These are phyloP conservation scores for Globisporangium yorkense DNA, from an alignment of 352 stramenopile genomes.

Conservation along the genomic window DNA sequence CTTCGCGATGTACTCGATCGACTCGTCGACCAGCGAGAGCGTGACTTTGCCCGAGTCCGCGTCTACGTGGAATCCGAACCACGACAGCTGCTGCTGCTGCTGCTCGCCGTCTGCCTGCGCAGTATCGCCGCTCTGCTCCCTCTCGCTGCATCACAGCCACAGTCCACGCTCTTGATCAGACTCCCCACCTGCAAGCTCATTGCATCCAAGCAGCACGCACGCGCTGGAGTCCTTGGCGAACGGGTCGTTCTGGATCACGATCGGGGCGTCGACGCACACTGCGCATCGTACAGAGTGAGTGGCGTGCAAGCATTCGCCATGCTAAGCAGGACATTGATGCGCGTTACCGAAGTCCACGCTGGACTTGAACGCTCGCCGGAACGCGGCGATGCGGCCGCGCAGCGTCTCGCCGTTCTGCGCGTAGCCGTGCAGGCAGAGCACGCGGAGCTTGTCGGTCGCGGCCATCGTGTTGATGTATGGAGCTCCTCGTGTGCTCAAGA, in stretches of 20 bases:
- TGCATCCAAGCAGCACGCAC: background rate
- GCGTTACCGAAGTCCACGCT: constrained; percentile 69
- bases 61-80: constrained; percentile 60
- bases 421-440: constrained; percentile 85
- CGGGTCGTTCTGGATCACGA: constrained; percentile 65
- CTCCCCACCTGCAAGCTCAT: background rate
- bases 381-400: constrained; percentile 63
- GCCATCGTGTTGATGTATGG: constrained; percentile 10
- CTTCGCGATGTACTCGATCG: constrained; percentile 56
- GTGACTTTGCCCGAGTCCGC: constrained; percentile 32
- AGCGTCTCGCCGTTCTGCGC: constrained; percentile 73
- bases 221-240: constrained; percentile 32
- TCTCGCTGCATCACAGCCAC: background rate
- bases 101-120: constrained; percentile 23
- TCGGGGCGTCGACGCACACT: constrained; percentile 77
- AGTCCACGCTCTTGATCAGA: too few species aligned
- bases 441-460: constrained; percentile 44
- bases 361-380: constrained; percentile 68
- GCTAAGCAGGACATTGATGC: background rate
- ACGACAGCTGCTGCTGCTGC: constrained; percentile 52
- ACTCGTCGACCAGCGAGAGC: constrained; percentile 48
- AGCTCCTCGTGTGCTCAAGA: background rate
- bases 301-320: background rate
- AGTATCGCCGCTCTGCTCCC: constrained; percentile 6
- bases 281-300: background rate